phyloP scores from a whole-genome alignment of 202 grass and related monocot genomes.

The Setaria viridis region DNA sequence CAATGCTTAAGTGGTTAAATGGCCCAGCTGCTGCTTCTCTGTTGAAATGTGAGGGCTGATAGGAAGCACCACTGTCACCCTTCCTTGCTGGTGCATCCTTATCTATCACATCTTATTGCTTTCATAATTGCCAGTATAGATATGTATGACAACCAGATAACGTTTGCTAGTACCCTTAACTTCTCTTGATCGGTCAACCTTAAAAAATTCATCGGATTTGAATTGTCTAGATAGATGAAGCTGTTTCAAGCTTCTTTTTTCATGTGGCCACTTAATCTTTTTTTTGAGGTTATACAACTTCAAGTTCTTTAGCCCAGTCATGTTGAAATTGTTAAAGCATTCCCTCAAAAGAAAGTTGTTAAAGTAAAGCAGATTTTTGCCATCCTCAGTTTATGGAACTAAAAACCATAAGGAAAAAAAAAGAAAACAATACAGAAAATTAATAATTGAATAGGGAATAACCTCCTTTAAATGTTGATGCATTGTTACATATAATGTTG shows the following conservation, averaged over 20 bases:
- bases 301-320: slow-evolving; percentile 4
- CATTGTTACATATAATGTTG: slow-evolving; percentile 8
- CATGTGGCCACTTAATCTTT: neutral
- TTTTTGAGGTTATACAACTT: neutral
- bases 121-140: neutral
- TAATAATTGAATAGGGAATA: neutral
- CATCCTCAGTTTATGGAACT: neutral
- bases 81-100: slow-evolving; percentile 32
- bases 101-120: neutral
- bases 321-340: slow-evolving; percentile 36
- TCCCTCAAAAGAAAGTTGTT: neutral
- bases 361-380: slow-evolving; percentile 20
- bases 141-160: neutral
- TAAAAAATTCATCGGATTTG: neutral
- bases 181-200: neutral
- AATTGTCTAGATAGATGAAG: neutral
- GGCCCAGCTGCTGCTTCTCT: neutral
- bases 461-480: neutral
- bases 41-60: neutral
- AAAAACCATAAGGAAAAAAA: neutral
- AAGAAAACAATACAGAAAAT: neutral
- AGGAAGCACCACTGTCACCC: slow-evolving; percentile 10
- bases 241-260: neutral
- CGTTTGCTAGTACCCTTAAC: neutral
- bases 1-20: slow-evolving; percentile 5